Evolutionary conservation across 108 stramenopile genomes (phyloP).

Genomic region (Fragilariopsis cylindrus): DNA sequence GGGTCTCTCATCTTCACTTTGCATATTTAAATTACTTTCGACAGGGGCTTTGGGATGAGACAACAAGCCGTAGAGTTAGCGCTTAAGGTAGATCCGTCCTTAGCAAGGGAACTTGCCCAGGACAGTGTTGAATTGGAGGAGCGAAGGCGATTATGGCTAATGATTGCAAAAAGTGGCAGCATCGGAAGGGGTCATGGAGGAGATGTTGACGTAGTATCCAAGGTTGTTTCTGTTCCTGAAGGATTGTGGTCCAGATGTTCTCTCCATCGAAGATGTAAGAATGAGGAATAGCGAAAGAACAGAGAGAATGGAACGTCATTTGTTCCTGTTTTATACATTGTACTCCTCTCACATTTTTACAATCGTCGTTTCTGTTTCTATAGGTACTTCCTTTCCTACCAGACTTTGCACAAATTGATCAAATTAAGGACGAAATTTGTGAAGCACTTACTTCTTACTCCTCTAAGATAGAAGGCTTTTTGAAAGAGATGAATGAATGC

Average conservation of each 20-base stretch:
- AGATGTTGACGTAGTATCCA: slow-evolving; percentile 81
- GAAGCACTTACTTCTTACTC: slow-evolving; percentile 85
- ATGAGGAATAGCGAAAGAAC: neutral
- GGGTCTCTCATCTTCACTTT: neutral
- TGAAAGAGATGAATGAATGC: slow-evolving; percentile 87
- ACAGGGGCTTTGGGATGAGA: slow-evolving; percentile 78
- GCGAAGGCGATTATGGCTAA: slow-evolving; percentile 85
- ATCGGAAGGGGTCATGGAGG: slow-evolving; percentile 48
- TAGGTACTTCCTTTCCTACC: slow-evolving; percentile 45
- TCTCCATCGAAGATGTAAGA: slow-evolving; percentile 87
- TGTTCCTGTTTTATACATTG: neutral
- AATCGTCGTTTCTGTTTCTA: slow-evolving; percentile 23
- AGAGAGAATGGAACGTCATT: neutral
- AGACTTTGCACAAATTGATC: slow-evolving; percentile 88
- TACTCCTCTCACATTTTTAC: neutral
- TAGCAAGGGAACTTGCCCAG: slow-evolving; percentile 82
- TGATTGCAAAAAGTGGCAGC: slow-evolving; percentile 90
- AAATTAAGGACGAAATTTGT: slow-evolving; percentile 90
- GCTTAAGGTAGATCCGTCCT: slow-evolving; percentile 78
- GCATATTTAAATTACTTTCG: neutral
- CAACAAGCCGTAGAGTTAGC: slow-evolving; percentile 87
- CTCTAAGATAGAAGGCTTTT: slow-evolving; percentile 77
- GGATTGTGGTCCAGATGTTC: slow-evolving; percentile 85
- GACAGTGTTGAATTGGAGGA: slow-evolving; percentile 76
- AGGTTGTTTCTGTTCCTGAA: slow-evolving; percentile 78